Base-by-base conservation (phyloP, 1,284 basidiomycete genomes). In the Anthracocystis walkeri region DNA sequence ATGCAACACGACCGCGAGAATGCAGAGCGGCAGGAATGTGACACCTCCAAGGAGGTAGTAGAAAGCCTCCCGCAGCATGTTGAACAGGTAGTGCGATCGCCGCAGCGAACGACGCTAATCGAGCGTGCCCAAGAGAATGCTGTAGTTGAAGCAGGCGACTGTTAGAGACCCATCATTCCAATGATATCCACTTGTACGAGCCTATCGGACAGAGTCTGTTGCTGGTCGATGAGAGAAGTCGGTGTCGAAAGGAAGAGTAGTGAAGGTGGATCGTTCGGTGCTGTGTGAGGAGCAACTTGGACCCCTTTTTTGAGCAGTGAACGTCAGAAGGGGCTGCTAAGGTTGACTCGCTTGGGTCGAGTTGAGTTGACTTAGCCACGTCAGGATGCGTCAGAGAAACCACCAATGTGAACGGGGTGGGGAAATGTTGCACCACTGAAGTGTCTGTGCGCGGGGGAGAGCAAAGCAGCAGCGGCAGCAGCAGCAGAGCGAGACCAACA, bases 11-110 rank as follows among this genome's bases (percentile, higher is more conserved):
- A 69, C 31, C 16, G 58, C 67, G 35, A 72, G 25, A 29, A 70
- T 10, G 55, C 78, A 82, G 23, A 83, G 67, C 18, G 82, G 82
- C 4, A 83, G 71, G 59, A 84, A 83, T 42, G 82, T 84, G 44
- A 84, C 52, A 21, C 82, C 82, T 35, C 82, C 82, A n/a, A 84
- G 64, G 60, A 84, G 70, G 66, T 84, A 84, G 73, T 80, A 78
- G 67, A 82, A 81, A 21, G 76, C 65, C 48, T 77, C 78, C 21
- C 74, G 73, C 52, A 80, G 35, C 78, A 79, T 78, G 38, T 4
- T 51, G 57, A 49, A 12, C 14, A 16, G 35, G 12, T 12, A 38
- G 35, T 38, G 35, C 35, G 11, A 38, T 38, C 35, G 35, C 48
- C 16, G 27, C 18, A 49, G 27, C 46, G n/a, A n/a, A n/a, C n/a